Base-by-base conservation (phyloP, 108 stramenopile species). In the Skeletonema grethae region DNA sequence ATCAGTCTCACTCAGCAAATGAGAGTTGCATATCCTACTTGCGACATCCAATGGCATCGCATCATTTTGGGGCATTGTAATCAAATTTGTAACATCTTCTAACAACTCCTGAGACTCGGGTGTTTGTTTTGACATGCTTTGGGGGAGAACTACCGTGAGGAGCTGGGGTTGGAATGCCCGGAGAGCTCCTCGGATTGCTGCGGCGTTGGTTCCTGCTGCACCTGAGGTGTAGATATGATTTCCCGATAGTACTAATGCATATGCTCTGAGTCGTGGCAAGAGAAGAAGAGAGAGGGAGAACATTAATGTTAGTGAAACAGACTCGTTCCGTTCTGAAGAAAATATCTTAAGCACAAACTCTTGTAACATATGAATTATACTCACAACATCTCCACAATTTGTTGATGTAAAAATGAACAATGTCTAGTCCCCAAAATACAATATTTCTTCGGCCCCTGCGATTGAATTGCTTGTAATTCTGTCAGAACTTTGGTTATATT, bases 371-470 rank as follows among this genome's bases (percentile, higher is more conserved):
- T 28, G 25, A 28, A 28, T 28, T 53, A 20, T 48, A 90, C 91
- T 85, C 70, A 91, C 83, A 97, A 81, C 53, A 97, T 79, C 84
- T 96, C 95, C 61, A 97, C 93, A 53, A 97, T 96, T 84, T 95
- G 94, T 76, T 97, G 95, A 78, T 97, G 97, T 59, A 96, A 73
- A 75, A 91, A 96, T 38, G 90, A 91, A 69, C 97, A 97, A 67
- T 97, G 97, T 34, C 97, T 85, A 9, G 97, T 97, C 36, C 97
- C 97, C 65, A 97, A 67, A 53, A 97, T 95, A 76, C 95, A 97
- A 75, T 93, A 93, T 61, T 93, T 96, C 79, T 93, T 90, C 5
- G 93, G 92, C 10, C 93, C 95, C 72, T 92, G 86, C 46, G 94
- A 84, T 73, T 96, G 95, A 65, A 97, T 97, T 38, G 89, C 92